Evolutionary conservation across 2,329 filamentous ascomycete species (phyloP), one percentile per base, ranked within the genome.

Genomic region (Massarina eburnea): DNA sequence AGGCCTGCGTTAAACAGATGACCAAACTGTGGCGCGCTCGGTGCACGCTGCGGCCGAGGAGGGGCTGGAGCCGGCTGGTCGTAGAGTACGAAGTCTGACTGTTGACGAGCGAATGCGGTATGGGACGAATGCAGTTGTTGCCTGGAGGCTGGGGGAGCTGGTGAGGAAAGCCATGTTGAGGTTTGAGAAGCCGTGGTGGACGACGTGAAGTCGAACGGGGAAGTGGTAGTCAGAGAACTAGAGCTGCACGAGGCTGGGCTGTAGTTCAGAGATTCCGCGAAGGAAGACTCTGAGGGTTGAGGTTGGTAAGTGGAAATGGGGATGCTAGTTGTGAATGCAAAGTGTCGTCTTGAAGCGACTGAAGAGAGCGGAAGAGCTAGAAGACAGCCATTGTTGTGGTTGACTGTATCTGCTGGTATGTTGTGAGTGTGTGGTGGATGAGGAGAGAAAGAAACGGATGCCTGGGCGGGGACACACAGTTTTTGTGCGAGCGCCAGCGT

Each of bases 21-120:
- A 73, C 64, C 76, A 77, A 67, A 76, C 73, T 69, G 76, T 73
- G 68, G 73, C 76, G 68, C 75, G 74, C 71, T 75, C 66, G 75
- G 76, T 69, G 72, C 73, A 75, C 75, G 77, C 71, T 55, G 65
- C 52, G 73, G 72, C 61, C 66, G 73, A 52, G 65, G 68, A 43
- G 65, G 67, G 66, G 60, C 66, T 64, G 57, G 71, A 54, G 71
- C 60, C 55, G 70, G 70, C 63, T 77, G 73, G 62, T 79, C 73
- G 84, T 85, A 89, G 79, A 91, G 82, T 75, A 88, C 84, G 71
- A 91, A 91, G 84, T 91, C 87, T 78, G 85, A 79, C 66, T 81
- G 81, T 46, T 73, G 77, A 53, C 46, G 69, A 45, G 64, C 70
- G 71, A 73, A 75, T 61, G 66, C 68, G 61, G 67, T 68, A 66